These are phyloP conservation scores for Stromatinia cepivora DNA, from an alignment of 2,329 filamentous ascomycete genomes.

Conservation along the genomic window DNA sequence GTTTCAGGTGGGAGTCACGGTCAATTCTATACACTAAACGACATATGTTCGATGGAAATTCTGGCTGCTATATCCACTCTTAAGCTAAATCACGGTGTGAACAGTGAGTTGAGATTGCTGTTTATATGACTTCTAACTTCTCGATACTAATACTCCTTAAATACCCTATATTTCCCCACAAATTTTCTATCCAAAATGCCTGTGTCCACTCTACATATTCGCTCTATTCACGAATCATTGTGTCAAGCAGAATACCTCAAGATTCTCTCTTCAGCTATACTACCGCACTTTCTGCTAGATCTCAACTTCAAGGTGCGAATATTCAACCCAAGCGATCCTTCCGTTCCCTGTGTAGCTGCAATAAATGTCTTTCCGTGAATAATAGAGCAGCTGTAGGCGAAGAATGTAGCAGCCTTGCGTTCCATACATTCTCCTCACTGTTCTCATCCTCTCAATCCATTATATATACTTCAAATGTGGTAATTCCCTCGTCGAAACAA, in stretches of 20 bases:
- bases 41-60: no score
- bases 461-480: no score
- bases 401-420: background rate
- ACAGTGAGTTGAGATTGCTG: background rate
- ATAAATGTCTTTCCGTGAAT: background rate
- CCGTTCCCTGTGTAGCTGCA: no score
- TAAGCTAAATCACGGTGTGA: background rate
- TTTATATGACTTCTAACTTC: background rate
- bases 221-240: background rate
- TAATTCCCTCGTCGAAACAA: rapidly evolving
- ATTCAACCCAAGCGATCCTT: background rate
- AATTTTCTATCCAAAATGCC: background rate
- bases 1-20: no score
- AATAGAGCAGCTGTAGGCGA: background rate
- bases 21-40: background rate
- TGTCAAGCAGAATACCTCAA: background rate
- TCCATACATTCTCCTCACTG: background rate
- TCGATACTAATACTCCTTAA: background rate
- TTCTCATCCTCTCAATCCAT: background rate
- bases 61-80: background rate
- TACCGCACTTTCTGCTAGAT: no score
- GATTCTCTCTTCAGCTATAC: background rate
- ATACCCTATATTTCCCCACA: background rate
- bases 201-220: rapidly evolving
- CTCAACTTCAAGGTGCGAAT: background rate